Conservation (phyloP, 1,284 basidiomycete genomes). For the Wallemia ichthyophaga region DNA sequence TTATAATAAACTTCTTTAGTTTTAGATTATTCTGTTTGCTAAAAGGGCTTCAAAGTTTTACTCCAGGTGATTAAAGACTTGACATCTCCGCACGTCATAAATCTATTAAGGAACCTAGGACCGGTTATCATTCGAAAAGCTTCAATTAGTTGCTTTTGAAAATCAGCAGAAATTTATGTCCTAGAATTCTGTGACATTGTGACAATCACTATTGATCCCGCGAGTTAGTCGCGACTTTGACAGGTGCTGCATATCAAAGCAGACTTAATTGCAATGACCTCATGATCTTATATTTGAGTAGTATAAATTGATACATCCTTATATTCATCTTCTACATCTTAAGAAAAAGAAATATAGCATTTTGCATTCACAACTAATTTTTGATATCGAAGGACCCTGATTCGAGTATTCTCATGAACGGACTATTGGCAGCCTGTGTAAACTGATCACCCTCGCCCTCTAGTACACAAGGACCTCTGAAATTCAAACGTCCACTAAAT, state of each 20-base stretch:
- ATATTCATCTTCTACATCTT: not conserved
- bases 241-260: not conserved
- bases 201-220: not conserved
- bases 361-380: no score
- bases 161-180: no score
- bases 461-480: not conserved
- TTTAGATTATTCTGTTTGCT: no score
- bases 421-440: not conserved
- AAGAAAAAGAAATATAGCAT: no score
- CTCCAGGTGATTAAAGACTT: not conserved
- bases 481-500: not conserved
- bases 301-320: not conserved
- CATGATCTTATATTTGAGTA: not conserved
- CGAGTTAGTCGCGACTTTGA: not conserved
- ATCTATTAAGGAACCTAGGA: not conserved
- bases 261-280: not conserved
- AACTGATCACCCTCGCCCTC: not conserved
- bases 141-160: no score
- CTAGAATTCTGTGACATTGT: no score
- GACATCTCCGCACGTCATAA: not conserved
- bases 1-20: no score
- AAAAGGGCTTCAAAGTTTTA: no score
- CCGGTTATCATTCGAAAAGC: no score
- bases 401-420: not conserved
- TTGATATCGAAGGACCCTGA: not conserved